Conservation (phyloP, 352 stramenopile species). For the Pythium dissotocum region DNA sequence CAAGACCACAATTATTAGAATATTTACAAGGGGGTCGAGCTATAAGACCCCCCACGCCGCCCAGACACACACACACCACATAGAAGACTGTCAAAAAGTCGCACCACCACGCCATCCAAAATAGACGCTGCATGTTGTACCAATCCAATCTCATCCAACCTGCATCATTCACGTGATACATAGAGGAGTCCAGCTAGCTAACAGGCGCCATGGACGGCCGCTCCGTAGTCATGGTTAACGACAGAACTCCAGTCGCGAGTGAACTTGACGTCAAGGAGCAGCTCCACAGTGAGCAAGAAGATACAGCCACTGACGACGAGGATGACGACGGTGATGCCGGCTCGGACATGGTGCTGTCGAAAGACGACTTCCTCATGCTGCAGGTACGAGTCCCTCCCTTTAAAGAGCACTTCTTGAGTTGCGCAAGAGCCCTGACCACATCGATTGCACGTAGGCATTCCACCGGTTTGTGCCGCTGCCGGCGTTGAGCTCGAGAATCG, state of each 20-base stretch:
- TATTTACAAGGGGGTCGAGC: not conserved
- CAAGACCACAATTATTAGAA: not conserved
- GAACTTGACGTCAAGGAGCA: slow-evolving; percentile 7
- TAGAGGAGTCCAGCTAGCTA: not conserved
- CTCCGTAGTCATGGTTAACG: not conserved
- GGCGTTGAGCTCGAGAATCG: slow-evolving; percentile 48
- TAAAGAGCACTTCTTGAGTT: not conserved
- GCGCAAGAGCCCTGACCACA: not conserved
- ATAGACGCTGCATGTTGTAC: not conserved
- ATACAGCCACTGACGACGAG: not conserved
- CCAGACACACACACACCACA: slow-evolving; percentile 7
- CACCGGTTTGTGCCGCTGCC: slow-evolving; percentile 57
- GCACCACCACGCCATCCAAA: not conserved
- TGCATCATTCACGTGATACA: not conserved
- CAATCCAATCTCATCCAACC: not conserved
- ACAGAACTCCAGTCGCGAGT: not conserved
- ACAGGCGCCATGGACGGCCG: slow-evolving; percentile 12
- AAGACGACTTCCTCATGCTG: slow-evolving; percentile 58
- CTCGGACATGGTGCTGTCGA: slow-evolving; percentile 47
- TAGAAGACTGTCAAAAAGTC: not conserved
- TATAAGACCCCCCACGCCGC: not conserved
- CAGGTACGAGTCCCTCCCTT: slow-evolving; percentile 21
- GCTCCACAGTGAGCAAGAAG: not conserved
- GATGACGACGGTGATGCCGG: slow-evolving; percentile 12
- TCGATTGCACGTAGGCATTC: slow-evolving; percentile 29